A percentile compares a stretch with the other conserved stretches of the same genome.
phyloP scores from a whole-genome alignment of 2,329 filamentous ascomycete genomes.

The Podosphaera fusca region DNA sequence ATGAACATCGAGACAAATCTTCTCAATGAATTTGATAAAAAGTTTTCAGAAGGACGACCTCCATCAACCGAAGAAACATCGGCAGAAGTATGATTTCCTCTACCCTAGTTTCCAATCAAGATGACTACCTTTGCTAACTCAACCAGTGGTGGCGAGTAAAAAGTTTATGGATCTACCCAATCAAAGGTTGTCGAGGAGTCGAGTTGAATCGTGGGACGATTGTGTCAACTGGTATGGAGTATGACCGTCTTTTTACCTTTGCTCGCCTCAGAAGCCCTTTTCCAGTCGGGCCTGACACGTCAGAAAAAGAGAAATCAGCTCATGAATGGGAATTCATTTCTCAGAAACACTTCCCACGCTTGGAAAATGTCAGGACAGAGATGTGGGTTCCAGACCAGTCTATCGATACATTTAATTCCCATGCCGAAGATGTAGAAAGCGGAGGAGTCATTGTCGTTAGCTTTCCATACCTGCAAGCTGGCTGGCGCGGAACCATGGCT shows the following conservation, averaged over 20 bases:
- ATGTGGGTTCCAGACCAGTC: slow-evolving; percentile 46
- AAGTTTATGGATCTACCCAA: slow-evolving; percentile 56
- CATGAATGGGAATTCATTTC: slow-evolving; percentile 50
- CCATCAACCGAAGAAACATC: slow-evolving; percentile 16
- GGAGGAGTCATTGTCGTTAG: slow-evolving; percentile 40
- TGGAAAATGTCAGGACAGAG: slow-evolving; percentile 46
- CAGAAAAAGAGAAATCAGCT: slow-evolving; percentile 18
- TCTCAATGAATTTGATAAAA: slow-evolving; percentile 29
- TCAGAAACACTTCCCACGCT: slow-evolving; percentile 40
- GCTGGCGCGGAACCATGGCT: slow-evolving; percentile 24
- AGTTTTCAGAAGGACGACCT: slow-evolving; percentile 20
- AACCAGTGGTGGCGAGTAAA: slow-evolving; percentile 27
- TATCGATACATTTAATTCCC: slow-evolving; percentile 25
- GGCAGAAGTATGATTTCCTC: slow-evolving; percentile 4
- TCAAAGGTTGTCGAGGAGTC: slow-evolving; percentile 63
- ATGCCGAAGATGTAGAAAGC: slow-evolving; percentile 25
- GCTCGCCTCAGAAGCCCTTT: slow-evolving; percentile 37
- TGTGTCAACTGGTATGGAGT: slow-evolving; percentile 45
- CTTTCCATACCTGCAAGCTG: slow-evolving; percentile 36
- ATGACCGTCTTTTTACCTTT: slow-evolving; percentile 67
- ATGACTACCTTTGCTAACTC: background rate
- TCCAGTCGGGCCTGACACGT: slow-evolving; percentile 18
- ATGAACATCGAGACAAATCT: slow-evolving; percentile 27
- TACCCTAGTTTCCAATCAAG: background rate
- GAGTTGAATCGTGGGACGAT: slow-evolving; percentile 44